Evolutionary conservation across 768 basidiomycete species (phyloP).

Genomic region (Psilocybe cyanescens): DNA sequence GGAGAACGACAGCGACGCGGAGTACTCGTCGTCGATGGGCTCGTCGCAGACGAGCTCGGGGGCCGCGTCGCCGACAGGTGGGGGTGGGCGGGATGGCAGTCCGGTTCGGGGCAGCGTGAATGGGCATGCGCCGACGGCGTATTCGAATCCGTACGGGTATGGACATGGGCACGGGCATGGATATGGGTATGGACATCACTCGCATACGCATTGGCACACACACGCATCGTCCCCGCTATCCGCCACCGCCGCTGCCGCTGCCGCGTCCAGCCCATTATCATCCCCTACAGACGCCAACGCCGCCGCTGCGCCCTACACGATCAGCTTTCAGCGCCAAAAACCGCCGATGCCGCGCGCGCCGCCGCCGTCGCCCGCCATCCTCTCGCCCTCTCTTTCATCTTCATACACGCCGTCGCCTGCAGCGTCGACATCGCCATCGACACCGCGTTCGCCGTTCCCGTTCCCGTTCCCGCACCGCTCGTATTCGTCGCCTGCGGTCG

Average conservation of each 20-base stretch:
- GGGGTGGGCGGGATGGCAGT: neutral
- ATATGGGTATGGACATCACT: neutral
- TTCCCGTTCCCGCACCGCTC: neutral
- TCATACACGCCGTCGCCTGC: neutral
- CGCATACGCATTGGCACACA: neutral
- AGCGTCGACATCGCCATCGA: neutral
- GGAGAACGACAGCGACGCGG: conserved; percentile 15
- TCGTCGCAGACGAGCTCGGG: neutral
- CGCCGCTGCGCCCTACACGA: neutral
- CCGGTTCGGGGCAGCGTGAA: neutral
- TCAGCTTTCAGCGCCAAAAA: conserved; percentile 19
- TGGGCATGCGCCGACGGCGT: too few relatives aligned
- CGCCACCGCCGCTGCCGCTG: neutral
- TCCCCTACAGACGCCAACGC: neutral
- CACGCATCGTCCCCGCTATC: neutral
- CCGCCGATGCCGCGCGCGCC: conserved; percentile 17
- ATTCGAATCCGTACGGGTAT: neutral
- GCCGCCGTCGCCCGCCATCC: neutral
- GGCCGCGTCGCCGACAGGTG: too few relatives aligned
- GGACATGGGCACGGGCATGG: neutral
- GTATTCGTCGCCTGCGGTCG: neutral
- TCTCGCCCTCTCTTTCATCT: neutral
- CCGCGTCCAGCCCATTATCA: neutral
- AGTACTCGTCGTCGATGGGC: too few relatives aligned
- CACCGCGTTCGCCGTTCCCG: neutral